Evolutionary conservation across 1,284 basidiomycete species (phyloP).

Genomic region (Lignosus rhinocerotis): DNA sequence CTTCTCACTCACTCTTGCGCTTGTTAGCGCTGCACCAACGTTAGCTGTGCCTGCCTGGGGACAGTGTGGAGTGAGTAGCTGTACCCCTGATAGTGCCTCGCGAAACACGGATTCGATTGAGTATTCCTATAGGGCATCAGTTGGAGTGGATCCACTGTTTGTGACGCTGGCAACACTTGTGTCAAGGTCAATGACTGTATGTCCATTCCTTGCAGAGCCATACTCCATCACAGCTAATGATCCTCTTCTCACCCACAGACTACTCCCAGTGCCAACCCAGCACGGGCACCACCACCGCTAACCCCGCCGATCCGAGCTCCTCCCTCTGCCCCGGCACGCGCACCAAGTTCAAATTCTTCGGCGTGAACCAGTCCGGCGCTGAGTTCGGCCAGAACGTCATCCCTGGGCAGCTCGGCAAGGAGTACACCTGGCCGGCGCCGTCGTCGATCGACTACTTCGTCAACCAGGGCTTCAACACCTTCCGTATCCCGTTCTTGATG

Average conservation of each 20-base stretch:
- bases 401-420: constrained; percentile 49
- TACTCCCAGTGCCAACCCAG: constrained; percentile 33
- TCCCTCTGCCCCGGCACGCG: constrained; percentile 38
- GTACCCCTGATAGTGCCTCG: too few relatives aligned
- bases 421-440: constrained; percentile 52
- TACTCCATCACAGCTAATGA: background rate
- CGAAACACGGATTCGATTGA: background rate
- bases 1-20: constrained; percentile 28
- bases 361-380: constrained; percentile 63
- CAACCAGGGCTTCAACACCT: constrained; percentile 58
- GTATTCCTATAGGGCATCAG: constrained; percentile 25
- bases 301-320: constrained; percentile 13
- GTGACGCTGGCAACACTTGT: constrained; percentile 31
- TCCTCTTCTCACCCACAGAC: constrained; percentile 17
- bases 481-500: constrained; percentile 62
- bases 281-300: constrained; percentile 16
- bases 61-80: constrained; percentile 32
- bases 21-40: constrained; percentile 29
- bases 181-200: constrained; percentile 29
- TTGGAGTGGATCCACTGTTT: constrained; percentile 31
- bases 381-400: constrained; percentile 51
- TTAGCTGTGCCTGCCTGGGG: constrained; percentile 33
- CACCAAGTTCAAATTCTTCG: constrained; percentile 64
- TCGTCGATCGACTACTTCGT: constrained; percentile 55
- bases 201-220: background rate